Evolutionary conservation across 2,329 filamentous ascomycete species (phyloP), one percentile per base, ranked within the genome.

Genomic region (Penicillium sp.): DNA sequence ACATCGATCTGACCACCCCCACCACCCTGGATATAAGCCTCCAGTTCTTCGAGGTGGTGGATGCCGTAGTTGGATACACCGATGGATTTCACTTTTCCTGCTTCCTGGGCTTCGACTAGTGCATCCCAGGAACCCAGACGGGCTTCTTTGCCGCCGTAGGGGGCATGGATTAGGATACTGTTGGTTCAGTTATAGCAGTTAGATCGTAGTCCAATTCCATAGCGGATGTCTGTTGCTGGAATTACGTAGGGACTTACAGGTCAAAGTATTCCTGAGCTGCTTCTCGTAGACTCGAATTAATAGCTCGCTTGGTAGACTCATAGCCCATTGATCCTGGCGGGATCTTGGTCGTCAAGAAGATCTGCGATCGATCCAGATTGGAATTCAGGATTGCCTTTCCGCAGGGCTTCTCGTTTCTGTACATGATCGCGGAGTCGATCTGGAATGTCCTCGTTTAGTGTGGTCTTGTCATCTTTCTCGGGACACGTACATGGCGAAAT

Each of bases 291-390:
- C 68, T 82, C 71, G 60, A 60, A 59, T 80, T 83, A 61, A 94
- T 89, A 0, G 87, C 86, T 58, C 76, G 77, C 48, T 86, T 82
- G 24, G 89, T 89, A 4, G 78, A 76, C n/a, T 88, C 82, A 71
- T 92, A 93, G 5, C 81, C 81, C 65, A 74, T 73, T 1, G 79
- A 79, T 68, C 86, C 89, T 56, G 81, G 85, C 1, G 85, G 85
- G 14, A 94, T 80, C 76, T 94, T 95, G 35, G 87, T 88, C 0
- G 90, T 94, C 71, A 90, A 92, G 73, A 90, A 90, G 51, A 94
- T 78, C 66, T 92, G 85, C 55, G 86, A 82, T 5, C 90, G 82
- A 60, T 78, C 81, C 29, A 91, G 70, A 0, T 76, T 79, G 0
- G 77, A 65, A 0, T 72, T 75, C 60, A 84, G 84, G 59, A 94